phyloP scores from a whole-genome alignment of 2,329 filamentous ascomycete genomes.

The Penicillium capsulatum region DNA sequence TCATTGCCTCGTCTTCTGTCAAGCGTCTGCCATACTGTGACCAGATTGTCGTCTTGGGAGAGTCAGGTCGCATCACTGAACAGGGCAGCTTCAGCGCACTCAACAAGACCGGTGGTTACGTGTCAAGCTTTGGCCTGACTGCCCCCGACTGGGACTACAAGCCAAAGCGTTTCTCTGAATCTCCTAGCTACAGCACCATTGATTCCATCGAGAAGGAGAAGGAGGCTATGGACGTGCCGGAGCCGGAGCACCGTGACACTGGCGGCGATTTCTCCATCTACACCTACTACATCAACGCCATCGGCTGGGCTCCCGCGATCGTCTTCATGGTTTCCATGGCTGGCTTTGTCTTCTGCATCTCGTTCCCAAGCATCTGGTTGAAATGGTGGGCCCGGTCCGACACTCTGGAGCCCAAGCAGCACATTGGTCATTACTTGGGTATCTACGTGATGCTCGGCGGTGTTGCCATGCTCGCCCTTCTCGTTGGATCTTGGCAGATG shows the following conservation, averaged over 20 bases:
- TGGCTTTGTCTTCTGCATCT: slow-evolving; percentile 40
- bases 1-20: slow-evolving; percentile 39
- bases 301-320: slow-evolving; percentile 35
- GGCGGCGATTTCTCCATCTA: slow-evolving; percentile 45
- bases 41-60: slow-evolving; percentile 40
- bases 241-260: slow-evolving; percentile 28
- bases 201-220: slow-evolving; percentile 20
- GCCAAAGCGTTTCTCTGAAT: slow-evolving; percentile 18
- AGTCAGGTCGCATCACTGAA: slow-evolving; percentile 38
- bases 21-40: slow-evolving; percentile 43
- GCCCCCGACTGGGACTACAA: slow-evolving; percentile 32
- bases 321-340: slow-evolving; percentile 38
- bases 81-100: slow-evolving; percentile 41
- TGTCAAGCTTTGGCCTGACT: slow-evolving; percentile 38
- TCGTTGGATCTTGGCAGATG: slow-evolving; percentile 44
- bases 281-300: slow-evolving; percentile 37
- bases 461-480: slow-evolving; percentile 35
- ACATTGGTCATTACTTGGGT: slow-evolving; percentile 37
- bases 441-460: slow-evolving; percentile 40
- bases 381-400: slow-evolving; percentile 42
- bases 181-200: slow-evolving; percentile 17
- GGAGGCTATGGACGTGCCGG: slow-evolving; percentile 15
- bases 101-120: slow-evolving; percentile 37
- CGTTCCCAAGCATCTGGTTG: slow-evolving; percentile 42
- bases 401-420: slow-evolving; percentile 30